A percentile compares a stretch with the other conserved stretches of the same genome.
These are phyloP conservation scores for Fusarium solani-melongenae DNA, from an alignment of 2,329 filamentous ascomycete species.

Conservation along the genomic window DNA sequence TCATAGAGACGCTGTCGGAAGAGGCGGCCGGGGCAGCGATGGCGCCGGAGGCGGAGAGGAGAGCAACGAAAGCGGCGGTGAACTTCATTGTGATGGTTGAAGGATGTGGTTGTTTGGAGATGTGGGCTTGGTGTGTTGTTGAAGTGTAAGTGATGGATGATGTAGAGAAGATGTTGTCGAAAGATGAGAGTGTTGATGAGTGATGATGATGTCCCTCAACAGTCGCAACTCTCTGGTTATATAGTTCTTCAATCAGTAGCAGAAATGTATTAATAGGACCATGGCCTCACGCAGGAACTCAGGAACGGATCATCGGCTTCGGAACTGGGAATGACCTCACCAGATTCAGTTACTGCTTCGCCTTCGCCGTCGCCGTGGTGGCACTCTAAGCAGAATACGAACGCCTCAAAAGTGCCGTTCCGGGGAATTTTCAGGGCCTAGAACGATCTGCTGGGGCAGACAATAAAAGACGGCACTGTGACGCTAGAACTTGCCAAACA, in stretches of 20 bases:
- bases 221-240: not conserved
- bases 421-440: not conserved
- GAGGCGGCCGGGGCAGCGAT: slow-evolving; percentile 48
- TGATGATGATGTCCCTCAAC: not conserved
- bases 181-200: not conserved
- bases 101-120: not conserved
- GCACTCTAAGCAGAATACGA: not conserved
- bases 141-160: not conserved
- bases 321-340: not conserved
- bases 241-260: not conserved
- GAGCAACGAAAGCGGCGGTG: slow-evolving; percentile 50
- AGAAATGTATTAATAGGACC: not conserved
- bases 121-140: not conserved
- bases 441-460: not conserved
- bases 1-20: slow-evolving; percentile 50
- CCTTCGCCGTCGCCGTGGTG: not conserved
- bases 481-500: not conserved
- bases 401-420: not conserved
- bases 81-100: slow-evolving; percentile 54
- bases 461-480: not conserved
- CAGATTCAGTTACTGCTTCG: not conserved
- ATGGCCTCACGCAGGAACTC: not conserved
- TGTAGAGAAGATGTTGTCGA: not conserved
- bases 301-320: not conserved
- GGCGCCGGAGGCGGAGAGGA: slow-evolving; percentile 47